Evolutionary conservation across 2,329 filamentous ascomycete genomes (phyloP).

Genomic region (Aspergillus udagawae): DNA sequence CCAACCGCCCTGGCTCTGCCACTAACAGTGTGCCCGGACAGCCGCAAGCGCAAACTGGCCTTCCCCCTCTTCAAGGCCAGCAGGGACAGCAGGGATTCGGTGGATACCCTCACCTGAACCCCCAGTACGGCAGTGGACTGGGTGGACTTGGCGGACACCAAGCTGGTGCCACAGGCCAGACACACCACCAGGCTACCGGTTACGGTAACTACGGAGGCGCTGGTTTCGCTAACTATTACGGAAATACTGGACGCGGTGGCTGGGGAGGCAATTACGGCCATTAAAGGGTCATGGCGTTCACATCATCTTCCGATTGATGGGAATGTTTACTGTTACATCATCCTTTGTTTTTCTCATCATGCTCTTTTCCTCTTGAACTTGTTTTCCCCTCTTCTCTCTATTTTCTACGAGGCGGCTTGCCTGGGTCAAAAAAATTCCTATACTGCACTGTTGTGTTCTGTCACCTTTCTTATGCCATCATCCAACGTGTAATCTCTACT

Average conservation of each 20-base stretch:
- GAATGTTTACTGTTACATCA: slow-evolving; percentile 11
- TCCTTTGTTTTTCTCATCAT: background rate
- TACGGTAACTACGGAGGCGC: slow-evolving; percentile 42
- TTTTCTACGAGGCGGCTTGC: slow-evolving; percentile 8
- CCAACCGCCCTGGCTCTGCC: slow-evolving; percentile 60
- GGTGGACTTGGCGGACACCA: slow-evolving; percentile 42
- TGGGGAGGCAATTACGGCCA: slow-evolving; percentile 48
- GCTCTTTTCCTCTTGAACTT: slow-evolving; percentile 2
- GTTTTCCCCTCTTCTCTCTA: slow-evolving; percentile 4
- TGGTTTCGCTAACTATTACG: slow-evolving; percentile 43
- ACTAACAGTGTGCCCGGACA: slow-evolving; percentile 56
- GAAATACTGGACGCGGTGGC: slow-evolving; percentile 40
- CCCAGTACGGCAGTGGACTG: slow-evolving; percentile 50
- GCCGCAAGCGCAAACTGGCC: slow-evolving; percentile 46
- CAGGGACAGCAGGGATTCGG: slow-evolving; percentile 54
- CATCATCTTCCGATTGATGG: slow-evolving; percentile 22
- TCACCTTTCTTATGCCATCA: slow-evolving; percentile 17
- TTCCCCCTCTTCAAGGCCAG: slow-evolving; percentile 54
- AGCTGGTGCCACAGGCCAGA: slow-evolving; percentile 33
- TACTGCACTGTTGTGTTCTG: slow-evolving; percentile 18
- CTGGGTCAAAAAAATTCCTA: slow-evolving; percentile 9
- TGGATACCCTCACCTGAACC: slow-evolving; percentile 52
- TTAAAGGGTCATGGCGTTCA: slow-evolving; percentile 30
- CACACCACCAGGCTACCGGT: slow-evolving; percentile 38
- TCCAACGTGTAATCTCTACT: slow-evolving; percentile 41